Conservation (phyloP, 1,139 yeast species). For the Insectozyma bohioensis region DNA sequence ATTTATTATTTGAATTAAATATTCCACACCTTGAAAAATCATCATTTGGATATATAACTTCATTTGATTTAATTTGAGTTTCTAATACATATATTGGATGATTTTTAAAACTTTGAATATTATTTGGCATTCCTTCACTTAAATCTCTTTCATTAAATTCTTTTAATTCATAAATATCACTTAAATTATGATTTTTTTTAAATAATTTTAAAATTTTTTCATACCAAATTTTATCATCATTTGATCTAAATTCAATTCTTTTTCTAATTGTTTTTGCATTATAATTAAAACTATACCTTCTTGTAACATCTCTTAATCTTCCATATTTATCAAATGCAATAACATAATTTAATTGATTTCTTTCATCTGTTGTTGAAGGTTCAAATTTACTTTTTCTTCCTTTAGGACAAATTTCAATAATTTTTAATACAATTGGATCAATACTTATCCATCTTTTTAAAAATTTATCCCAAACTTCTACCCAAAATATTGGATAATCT, state of each 20-base stretch:
- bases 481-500: conserved; percentile 80
- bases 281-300: conserved; percentile 70
- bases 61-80: conserved; percentile 68
- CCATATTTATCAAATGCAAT: conserved; percentile 71
- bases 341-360: conserved; percentile 70
- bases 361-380: conserved; percentile 63
- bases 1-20: conserved; percentile 43
- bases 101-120: conserved; percentile 74
- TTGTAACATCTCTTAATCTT: conserved; percentile 76
- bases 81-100: conserved; percentile 90
- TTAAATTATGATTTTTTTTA: conserved; percentile 34
- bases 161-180: conserved; percentile 68
- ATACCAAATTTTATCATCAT: conserved; percentile 68
- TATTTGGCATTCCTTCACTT: conserved; percentile 86
- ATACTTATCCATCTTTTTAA: conserved; percentile 78
- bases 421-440: conserved; percentile 68
- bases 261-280: conserved; percentile 76
- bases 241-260: conserved; percentile 58
- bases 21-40: conserved; percentile 64
- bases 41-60: conserved; percentile 67
- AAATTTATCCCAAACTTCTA: conserved; percentile 85
- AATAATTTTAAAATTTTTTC: conserved; percentile 33
- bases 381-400: conserved; percentile 64
- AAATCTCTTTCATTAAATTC: conserved; percentile 68
- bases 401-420: conserved; percentile 66